Percentiles rank a stretch among this genome's conserved stretches.
Evolutionary conservation across 352 stramenopile genomes (phyloP).

Genomic region (Thalassiosira livingstoniorum): DNA sequence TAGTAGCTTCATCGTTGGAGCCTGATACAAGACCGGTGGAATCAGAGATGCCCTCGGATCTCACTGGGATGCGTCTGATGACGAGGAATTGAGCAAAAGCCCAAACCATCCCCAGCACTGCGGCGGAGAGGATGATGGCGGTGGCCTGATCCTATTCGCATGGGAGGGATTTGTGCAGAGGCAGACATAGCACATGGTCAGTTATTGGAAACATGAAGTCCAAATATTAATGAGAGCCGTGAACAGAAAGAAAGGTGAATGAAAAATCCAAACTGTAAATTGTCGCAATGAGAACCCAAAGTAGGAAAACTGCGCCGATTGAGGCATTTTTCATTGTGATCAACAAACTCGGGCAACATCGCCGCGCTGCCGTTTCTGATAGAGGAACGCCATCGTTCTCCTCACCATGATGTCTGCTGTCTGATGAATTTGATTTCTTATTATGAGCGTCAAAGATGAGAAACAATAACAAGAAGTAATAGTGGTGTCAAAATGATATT

Average conservation of each 20-base stretch:
- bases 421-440: too few species aligned
- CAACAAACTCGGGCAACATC: too few species aligned
- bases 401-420: too few species aligned
- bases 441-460: too few species aligned
- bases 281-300: background rate
- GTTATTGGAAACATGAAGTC: background rate
- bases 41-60: conserved; percentile 62
- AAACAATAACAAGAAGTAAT: too few species aligned
- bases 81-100: conserved; percentile 80
- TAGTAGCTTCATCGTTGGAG: conserved; percentile 72
- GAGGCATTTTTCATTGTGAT: too few species aligned
- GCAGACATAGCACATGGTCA: background rate
- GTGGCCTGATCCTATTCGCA: too few species aligned
- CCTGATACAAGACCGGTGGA: conserved; percentile 65
- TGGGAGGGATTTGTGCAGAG: conserved; percentile 43
- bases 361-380: too few species aligned
- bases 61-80: conserved; percentile 77
- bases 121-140: conserved; percentile 74
- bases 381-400: too few species aligned
- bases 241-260: background rate
- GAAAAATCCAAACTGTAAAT: background rate
- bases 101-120: conserved; percentile 76
- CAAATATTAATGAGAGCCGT: background rate
- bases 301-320: background rate
- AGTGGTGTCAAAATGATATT: too few species aligned